Conservation (phyloP, 2,329 filamentous ascomycete genomes). For the Tolypocladium sp. region DNA sequence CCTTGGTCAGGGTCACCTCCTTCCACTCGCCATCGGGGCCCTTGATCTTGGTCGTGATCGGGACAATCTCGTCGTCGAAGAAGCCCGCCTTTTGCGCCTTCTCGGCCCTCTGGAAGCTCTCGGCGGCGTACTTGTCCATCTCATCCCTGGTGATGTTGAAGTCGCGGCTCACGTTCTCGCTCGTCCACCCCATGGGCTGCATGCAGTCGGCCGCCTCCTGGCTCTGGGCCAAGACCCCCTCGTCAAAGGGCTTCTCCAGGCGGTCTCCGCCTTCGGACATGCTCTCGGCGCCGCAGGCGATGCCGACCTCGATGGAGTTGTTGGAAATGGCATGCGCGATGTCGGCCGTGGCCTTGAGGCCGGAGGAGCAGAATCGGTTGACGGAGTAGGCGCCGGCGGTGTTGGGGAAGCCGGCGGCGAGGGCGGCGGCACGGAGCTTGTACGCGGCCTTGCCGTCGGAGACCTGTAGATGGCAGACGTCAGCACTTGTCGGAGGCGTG, state of each 20-base stretch:
- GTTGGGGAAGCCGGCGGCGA: constrained; percentile 90
- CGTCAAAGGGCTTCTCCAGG: constrained; percentile 65
- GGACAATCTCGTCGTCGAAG: constrained; percentile 91
- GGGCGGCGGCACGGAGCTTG: constrained; percentile 78
- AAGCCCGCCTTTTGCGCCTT: constrained; percentile 80
- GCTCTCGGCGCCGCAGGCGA: constrained; percentile 80
- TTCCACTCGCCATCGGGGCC: constrained; percentile 72
- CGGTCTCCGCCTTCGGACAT: constrained; percentile 72
- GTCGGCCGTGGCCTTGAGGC: constrained; percentile 89
- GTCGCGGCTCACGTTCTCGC: constrained; percentile 88
- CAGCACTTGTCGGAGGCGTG: constrained; percentile 1
- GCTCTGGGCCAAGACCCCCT: constrained; percentile 59
- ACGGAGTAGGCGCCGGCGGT: constrained; percentile 72
- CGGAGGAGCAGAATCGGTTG: constrained; percentile 96
- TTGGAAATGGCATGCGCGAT: constrained; percentile 79
- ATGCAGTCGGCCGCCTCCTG: constrained; percentile 79
- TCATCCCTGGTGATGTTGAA: constrained; percentile 73
- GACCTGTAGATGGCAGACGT: constrained; percentile 42
- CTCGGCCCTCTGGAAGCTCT: constrained; percentile 83
- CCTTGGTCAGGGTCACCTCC: constrained; percentile 69
- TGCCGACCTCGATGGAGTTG: constrained; percentile 76
- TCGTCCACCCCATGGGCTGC: constrained; percentile 97
- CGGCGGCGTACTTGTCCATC: constrained; percentile 80
- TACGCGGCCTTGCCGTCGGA: constrained; percentile 80
- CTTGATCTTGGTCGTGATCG: constrained; percentile 74